Conservation (phyloP, 768 basidiomycete species). For the Pleurotus eryngii region DNA sequence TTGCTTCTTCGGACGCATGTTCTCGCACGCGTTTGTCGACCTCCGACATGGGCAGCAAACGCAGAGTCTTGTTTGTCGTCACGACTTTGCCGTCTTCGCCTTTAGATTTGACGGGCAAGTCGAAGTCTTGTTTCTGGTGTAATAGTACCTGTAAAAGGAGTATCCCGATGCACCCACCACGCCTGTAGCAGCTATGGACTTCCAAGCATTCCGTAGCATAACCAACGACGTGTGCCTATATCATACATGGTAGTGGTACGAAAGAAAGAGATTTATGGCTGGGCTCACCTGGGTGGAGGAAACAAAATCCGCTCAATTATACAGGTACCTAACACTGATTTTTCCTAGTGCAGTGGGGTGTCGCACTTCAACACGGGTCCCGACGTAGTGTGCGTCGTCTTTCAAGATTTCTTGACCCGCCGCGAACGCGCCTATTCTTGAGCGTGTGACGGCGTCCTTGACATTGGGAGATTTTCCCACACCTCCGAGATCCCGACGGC, state of each 20-base stretch:
- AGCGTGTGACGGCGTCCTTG: too few relatives aligned
- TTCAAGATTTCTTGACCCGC: too few relatives aligned
- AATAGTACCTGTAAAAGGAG: conserved; percentile 47
- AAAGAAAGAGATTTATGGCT: too few relatives aligned
- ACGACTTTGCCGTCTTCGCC: conserved; percentile 59
- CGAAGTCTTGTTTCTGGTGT: conserved; percentile 45
- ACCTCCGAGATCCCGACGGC: not conserved
- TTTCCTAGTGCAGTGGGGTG: not conserved
- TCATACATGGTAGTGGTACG: too few relatives aligned
- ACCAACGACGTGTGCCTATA: conserved; percentile 9
- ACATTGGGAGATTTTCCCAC: too few relatives aligned
- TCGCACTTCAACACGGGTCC: not conserved
- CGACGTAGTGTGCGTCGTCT: too few relatives aligned
- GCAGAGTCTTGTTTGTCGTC: conserved; percentile 49
- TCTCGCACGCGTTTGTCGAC: conserved; percentile 58
- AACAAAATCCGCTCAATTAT: too few relatives aligned
- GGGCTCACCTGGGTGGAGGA: too few relatives aligned
- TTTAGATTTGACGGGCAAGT: conserved; percentile 50
- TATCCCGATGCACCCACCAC: conserved; percentile 54
- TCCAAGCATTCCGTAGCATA: conserved; percentile 71
- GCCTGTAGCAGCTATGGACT: conserved; percentile 56
- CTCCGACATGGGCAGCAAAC: conserved; percentile 51
- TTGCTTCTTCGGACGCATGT: conserved; percentile 43
- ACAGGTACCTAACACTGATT: too few relatives aligned
- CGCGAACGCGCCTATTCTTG: too few relatives aligned